phyloP scores from a whole-genome alignment of 2,329 filamentous ascomycete species.

The Colletotrichum sp. region DNA sequence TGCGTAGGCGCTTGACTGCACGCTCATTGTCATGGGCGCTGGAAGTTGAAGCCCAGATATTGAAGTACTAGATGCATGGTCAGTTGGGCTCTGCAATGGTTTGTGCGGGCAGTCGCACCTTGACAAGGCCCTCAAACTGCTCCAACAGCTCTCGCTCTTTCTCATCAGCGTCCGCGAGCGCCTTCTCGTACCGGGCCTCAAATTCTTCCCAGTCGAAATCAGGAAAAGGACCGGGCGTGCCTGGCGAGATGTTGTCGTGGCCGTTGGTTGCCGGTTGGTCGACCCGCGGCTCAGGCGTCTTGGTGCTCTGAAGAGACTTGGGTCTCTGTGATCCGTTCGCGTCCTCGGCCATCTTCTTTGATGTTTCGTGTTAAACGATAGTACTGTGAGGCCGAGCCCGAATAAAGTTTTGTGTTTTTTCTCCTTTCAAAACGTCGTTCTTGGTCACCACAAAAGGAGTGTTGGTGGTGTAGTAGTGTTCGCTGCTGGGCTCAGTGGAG shows the following conservation, averaged over 20 bases:
- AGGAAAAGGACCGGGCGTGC: slow-evolving; percentile 57
- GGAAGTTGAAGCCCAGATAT: slow-evolving; percentile 77
- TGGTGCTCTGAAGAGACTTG: slow-evolving; percentile 25
- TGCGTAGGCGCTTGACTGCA: slow-evolving; percentile 80
- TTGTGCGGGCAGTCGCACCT: slow-evolving; percentile 45
- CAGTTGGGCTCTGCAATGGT: not conserved
- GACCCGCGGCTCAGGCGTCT: slow-evolving; percentile 44
- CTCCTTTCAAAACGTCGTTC: not conserved
- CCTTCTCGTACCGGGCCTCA: slow-evolving; percentile 69
- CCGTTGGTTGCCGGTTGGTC: slow-evolving; percentile 35
- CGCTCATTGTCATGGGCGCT: slow-evolving; percentile 76
- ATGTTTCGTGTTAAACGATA: not conserved
- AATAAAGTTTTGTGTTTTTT: not conserved
- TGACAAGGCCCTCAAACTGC: slow-evolving; percentile 71
- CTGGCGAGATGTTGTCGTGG: slow-evolving; percentile 41
- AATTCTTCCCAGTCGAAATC: slow-evolving; percentile 82
- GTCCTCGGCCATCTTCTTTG: not conserved
- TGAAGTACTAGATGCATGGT: slow-evolving; percentile 68
- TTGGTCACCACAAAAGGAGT: not conserved
- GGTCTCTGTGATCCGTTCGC: not conserved
- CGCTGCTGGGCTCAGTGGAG: not conserved
- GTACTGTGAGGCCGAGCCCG: not conserved
- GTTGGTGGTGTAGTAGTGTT: not conserved
- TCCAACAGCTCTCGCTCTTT: slow-evolving; percentile 70
- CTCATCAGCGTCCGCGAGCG: slow-evolving; percentile 65